Evolutionary conservation across 106 monocot genomes (phyloP), one percentile per base, ranked within the genome.

Genomic region (Posidonia australis): DNA sequence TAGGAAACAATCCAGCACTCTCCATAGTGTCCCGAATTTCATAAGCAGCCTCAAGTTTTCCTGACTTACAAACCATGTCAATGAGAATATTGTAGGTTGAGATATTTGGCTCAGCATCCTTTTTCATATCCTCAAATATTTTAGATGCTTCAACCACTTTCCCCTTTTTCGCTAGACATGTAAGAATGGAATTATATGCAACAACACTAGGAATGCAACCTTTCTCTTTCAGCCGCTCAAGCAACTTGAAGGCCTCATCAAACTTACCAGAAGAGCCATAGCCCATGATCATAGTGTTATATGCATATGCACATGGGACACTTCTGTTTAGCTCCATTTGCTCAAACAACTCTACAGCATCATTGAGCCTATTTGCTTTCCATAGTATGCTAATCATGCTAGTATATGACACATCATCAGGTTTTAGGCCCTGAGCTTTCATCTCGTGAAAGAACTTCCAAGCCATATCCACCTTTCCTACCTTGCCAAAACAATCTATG

Each of bases 381-480:
- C 87, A 91, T 17, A 98, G 91, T 64, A 98, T 87, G 25, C 70
- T 69, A 65, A 91, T 85, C 98, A 98, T 87, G 73, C 84, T 98
- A 13, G 91, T 85, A 48, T 98, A 98, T 30, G 98, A 81, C 60
- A 98, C 90, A 63, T 91, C 91, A 78, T 98, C 98, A 12, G 98
- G 98, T 21, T 10, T 49, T 55, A 98, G 64, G 5, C 98, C 98
- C 55, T 88, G 80, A 31, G 87, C 76, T 72, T 79, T 85, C 65
- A 98, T 80, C 77, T 98, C 98, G 62, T 98, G 84, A 67, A 98
- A 90, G 68, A 98, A 98, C 75, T 98, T 98, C 98, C 98, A 98
- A 5, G 98, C 87, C 98, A 88, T 85, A 46, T 98, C 98, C 45
- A 98, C 78, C 68, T 98, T 98, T 13, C 98, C 98, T 63, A 74